phyloP scores from a whole-genome alignment of 768 basidiomycete genomes.

The Mycena polygramma region DNA sequence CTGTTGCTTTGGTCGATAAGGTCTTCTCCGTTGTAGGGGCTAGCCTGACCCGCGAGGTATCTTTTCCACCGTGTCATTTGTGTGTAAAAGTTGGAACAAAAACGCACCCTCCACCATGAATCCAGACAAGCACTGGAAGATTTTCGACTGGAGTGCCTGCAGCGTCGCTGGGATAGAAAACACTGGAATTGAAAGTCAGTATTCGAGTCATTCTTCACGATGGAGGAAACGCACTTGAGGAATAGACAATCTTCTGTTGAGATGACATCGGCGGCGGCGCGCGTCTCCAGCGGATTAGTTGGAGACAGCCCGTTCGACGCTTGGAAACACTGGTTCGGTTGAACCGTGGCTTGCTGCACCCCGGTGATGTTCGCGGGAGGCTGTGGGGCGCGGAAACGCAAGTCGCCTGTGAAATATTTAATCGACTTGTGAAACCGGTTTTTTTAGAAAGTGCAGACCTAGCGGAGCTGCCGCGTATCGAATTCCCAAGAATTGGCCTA shows the following conservation, averaged over 20 bases:
- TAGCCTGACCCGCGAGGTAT: conserved; percentile 27
- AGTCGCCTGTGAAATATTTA: conserved; percentile 38
- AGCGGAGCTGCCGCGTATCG: conserved; percentile 65
- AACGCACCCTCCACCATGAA: conserved; percentile 52
- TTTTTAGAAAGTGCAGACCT: conserved; percentile 47
- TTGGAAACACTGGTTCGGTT: conserved; percentile 49
- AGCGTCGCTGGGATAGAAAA: conserved; percentile 50
- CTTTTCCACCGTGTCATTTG: background rate
- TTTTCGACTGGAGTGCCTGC: conserved; percentile 36
- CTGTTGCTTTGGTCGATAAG: conserved; percentile 51
- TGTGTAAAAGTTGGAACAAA: background rate
- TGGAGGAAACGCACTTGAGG: conserved; percentile 46
- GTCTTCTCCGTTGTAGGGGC: conserved; percentile 49
- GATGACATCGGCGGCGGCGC: background rate
- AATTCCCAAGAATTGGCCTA: conserved; percentile 57
- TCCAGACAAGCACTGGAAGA: conserved; percentile 58
- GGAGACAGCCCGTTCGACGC: conserved; percentile 24
- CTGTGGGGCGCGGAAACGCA: conserved; percentile 52
- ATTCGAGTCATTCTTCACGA: background rate
- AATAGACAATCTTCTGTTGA: conserved; percentile 55
- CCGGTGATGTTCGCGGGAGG: conserved; percentile 43
- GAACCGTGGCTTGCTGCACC: conserved; percentile 47
- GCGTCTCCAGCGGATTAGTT: conserved; percentile 7
- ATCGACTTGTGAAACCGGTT: no score
- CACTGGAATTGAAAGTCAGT: conserved; percentile 41